Evolutionary conservation across 2,329 filamentous ascomycete genomes (phyloP).

Genomic region (Fusarium tupiense): DNA sequence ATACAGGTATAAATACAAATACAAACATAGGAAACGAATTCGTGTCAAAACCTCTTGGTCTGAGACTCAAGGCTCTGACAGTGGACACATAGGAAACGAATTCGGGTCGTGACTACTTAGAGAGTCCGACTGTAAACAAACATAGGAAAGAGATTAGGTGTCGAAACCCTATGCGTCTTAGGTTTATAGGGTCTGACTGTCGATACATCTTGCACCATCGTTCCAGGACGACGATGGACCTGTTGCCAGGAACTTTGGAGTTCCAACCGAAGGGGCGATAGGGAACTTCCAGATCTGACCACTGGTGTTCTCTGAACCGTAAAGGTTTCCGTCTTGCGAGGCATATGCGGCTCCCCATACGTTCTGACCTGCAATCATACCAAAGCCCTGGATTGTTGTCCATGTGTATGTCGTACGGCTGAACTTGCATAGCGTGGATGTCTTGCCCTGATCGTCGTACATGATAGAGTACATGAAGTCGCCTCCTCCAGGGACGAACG

Average conservation of each 20-base stretch:
- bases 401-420: conserved; percentile 33
- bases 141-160: conserved; percentile 14
- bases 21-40: conserved; percentile 19
- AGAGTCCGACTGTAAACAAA: conserved; percentile 7
- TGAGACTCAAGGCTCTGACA: background rate
- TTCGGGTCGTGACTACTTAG: background rate
- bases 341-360: conserved; percentile 38
- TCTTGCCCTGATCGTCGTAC: background rate
- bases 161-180: background rate
- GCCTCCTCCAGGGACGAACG: conserved; percentile 40
- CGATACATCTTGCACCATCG: conserved; percentile 37
- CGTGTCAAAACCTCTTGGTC: background rate
- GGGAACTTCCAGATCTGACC: conserved; percentile 37
- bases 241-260: conserved; percentile 13
- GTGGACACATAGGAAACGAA: conserved; percentile 13
- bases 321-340: conserved; percentile 31
- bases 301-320: conserved; percentile 30
- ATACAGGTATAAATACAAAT: background rate
- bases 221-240: conserved; percentile 28
- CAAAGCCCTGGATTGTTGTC: conserved; percentile 18
- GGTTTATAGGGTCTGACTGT: conserved; percentile 20
- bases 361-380: conserved; percentile 16
- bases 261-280: conserved; percentile 21
- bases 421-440: conserved; percentile 32
- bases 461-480: conserved; percentile 37